Base-by-base conservation (phyloP, 176 grass and related monocot genomes). In the Oryza glumipatula region DNA sequence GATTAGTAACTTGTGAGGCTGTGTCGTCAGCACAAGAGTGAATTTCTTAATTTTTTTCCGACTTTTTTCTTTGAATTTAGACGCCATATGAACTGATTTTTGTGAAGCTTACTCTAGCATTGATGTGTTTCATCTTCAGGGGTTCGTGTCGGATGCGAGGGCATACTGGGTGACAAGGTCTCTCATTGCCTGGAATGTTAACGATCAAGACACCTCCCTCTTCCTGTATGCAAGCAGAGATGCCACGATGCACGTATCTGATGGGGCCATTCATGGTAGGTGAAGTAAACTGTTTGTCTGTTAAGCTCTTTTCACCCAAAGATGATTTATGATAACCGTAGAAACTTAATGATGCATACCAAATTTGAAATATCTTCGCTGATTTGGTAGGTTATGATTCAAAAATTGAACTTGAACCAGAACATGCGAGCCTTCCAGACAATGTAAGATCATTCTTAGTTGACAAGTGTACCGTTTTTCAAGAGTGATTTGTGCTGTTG, bases 131-230 rank as follows among this genome's bases (percentile, higher is more conserved):
- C 17, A 17, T 76, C 17, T 85, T 24, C 81, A 98, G 95, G 84
- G 33, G 9, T 91, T 90, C 65, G 72, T 93, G 68, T 76, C 84
- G 68, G 61, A 93, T 79, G 84, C 93, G 8, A 93, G 88, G 74
- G 95, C 93, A 23, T 93, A 83, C 82, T 98, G 93, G 93, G 87
- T 98, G 65, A 68, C 86, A 3, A 87, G 61, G 74, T 79, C 48
- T 63, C 56, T 98, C 65, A 93, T 98, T 78, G 93, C 95, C 74
- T 98, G 89, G 85, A 60, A 93, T 77, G 78, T 93, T 21, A 67
- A 64, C 32, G 85, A 88, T 38, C 61, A 76, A 73, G 82, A 87
- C 60, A 26, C 86, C 35, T 92, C 80, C 41, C 26, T 98, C 66
- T 95, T 66, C 63, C 81, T 98, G 21, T 93, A 93, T 76, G 91